Conservation (phyloP, 1,284 basidiomycete species). For the Microbotryum silenes-acaulis region DNA sequence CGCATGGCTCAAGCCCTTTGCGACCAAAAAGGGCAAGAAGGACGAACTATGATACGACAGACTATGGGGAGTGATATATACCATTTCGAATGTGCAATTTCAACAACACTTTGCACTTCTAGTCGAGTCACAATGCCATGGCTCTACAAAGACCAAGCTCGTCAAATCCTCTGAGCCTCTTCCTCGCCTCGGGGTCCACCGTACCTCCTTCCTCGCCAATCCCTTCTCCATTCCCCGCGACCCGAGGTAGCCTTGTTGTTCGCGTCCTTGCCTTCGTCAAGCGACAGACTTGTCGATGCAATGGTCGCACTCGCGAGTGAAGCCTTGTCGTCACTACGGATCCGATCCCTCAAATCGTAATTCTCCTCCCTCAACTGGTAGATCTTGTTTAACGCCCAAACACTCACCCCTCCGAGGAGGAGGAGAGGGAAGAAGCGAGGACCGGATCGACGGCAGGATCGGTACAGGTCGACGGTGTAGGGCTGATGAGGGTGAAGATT, state of each 20-base stretch:
- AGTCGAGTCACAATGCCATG: background rate
- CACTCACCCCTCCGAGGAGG: background rate
- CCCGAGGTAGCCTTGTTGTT: background rate
- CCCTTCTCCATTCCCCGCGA: background rate
- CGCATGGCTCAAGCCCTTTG: conserved; percentile 19
- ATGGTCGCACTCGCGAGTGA: no score
- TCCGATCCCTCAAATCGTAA: background rate
- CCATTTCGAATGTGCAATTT: background rate
- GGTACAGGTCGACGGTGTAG: background rate
- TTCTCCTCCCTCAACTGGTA: background rate
- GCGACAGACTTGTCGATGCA: background rate
- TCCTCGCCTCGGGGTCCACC: background rate
- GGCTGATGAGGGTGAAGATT: background rate
- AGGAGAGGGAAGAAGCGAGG: background rate
- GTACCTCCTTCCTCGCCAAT: background rate
- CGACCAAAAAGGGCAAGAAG: conserved; percentile 3
- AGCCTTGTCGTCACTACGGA: background rate
- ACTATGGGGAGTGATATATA: background rate
- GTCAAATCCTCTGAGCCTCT: background rate
- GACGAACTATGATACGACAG: background rate
- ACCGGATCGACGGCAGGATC: background rate
- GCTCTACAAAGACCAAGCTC: background rate
- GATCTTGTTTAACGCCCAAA: background rate
- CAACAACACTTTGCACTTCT: background rate
- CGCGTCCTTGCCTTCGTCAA: background rate